These are phyloP conservation scores for Rhododendron kiyosumense DNA, from an alignment of 148 eudicot species.

Conservation along the genomic window DNA sequence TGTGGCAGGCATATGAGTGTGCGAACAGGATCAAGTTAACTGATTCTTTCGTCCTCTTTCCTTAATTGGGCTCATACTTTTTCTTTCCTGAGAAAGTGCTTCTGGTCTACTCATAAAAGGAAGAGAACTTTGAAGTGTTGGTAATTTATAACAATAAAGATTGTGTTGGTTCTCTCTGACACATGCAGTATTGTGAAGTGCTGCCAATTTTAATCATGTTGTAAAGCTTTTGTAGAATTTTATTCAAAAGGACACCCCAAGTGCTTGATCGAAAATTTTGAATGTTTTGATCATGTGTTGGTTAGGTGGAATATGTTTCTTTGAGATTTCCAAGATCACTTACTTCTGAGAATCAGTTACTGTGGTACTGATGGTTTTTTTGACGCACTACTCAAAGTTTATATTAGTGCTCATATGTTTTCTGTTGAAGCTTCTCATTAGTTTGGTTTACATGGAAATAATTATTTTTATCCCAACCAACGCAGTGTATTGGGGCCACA, in stretches of 20 bases:
- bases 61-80: background rate
- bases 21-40: background rate
- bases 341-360: background rate
- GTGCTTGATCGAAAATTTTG: background rate
- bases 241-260: background rate
- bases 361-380: background rate
- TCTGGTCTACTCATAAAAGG: background rate
- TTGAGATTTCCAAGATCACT: background rate
- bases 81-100: background rate
- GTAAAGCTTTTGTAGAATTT: background rate
- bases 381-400: background rate
- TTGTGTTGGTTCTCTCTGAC: background rate
- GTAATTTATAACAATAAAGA: background rate
- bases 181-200: background rate
- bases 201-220: background rate
- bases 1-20: background rate
- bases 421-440: background rate
- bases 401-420: background rate
- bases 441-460: background rate
- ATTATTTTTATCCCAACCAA: background rate
- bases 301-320: background rate
- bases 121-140: background rate
- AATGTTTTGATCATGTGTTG: background rate
- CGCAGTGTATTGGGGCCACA: constrained; percentile 93
- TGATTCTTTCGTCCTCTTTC: background rate